These are phyloP conservation scores for Penicillium ucsense DNA, from an alignment of 495 filamentous ascomycete genomes.

Conservation along the genomic window DNA sequence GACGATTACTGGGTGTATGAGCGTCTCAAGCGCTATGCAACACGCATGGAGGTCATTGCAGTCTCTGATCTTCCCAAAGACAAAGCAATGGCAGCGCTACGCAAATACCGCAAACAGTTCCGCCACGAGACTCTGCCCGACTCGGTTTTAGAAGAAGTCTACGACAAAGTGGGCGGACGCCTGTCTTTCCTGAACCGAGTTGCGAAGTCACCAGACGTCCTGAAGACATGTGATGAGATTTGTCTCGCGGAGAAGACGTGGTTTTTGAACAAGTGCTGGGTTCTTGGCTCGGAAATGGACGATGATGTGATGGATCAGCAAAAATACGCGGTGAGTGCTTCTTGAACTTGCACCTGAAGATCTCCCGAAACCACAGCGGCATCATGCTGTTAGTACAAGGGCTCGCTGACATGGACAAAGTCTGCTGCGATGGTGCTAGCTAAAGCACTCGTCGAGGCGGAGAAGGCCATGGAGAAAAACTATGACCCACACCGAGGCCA, in stretches of 20 bases:
- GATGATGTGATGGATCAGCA: constrained; percentile 99
- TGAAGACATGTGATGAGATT: constrained; percentile 68
- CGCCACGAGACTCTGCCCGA: constrained; percentile 44
- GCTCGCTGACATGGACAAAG: constrained; percentile 22
- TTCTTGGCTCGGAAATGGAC: constrained; percentile 87
- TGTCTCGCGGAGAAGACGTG: constrained; percentile 78
- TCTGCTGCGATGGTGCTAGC: constrained; percentile 92
- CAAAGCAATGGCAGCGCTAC: constrained; percentile 64
- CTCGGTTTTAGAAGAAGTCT: constrained; percentile 61
- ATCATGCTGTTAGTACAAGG: not conserved
- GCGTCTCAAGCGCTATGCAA: constrained; percentile 77
- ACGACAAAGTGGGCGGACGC: constrained; percentile 75
- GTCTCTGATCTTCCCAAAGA: constrained; percentile 70
- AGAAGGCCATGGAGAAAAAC: constrained; percentile 52
- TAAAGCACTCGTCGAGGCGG: constrained; percentile 73
- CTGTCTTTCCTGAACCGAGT: constrained; percentile 79
- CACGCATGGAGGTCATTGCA: constrained; percentile 82
- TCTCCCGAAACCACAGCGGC: too few species aligned
- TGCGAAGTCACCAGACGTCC: constrained; percentile 69
- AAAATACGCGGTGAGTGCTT: constrained; percentile 67
- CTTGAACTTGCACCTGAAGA: not conserved
- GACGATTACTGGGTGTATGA: constrained; percentile 99
- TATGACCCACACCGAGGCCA: constrained; percentile 61
- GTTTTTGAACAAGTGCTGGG: constrained; percentile 93
- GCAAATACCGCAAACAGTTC: constrained; percentile 64